A percentile compares a stretch with the other conserved stretches of the same genome.
phyloP scores from a whole-genome alignment of 768 basidiomycete species.

The Gymnopilus dilepis region DNA sequence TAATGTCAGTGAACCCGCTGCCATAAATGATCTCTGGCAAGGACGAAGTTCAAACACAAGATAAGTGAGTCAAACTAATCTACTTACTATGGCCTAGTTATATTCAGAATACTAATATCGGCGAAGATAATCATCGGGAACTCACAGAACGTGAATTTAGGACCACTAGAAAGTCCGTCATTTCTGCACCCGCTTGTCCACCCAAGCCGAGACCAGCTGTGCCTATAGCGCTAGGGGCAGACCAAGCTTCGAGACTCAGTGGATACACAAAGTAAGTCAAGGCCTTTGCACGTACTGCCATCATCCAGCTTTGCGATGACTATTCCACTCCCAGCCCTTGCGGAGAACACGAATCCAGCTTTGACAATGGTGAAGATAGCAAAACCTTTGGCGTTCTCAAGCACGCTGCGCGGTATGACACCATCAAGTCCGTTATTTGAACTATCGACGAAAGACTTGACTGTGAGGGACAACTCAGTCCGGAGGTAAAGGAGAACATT shows the following conservation, averaged over 20 bases:
- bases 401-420: conserved; percentile 54
- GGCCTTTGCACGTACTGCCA: conserved; percentile 62
- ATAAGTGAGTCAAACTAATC: neutral
- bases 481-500: conserved; percentile 7
- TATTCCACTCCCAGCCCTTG: conserved; percentile 83
- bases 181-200: conserved; percentile 80
- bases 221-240: conserved; percentile 93
- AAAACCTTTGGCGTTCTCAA: conserved; percentile 69
- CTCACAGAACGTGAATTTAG: conserved; percentile 81
- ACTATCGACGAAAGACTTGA: conserved; percentile 83
- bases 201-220: conserved; percentile 91
- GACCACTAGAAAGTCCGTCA: conserved; percentile 91
- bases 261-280: conserved; percentile 9
- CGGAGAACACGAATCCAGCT: conserved; percentile 74
- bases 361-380: conserved; percentile 93
- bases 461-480: conserved; percentile 41
- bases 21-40: conserved; percentile 84
- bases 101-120: neutral
- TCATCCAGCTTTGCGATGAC: conserved; percentile 86
- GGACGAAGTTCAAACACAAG: neutral
- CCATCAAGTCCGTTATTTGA: conserved; percentile 87
- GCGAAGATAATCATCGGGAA: conserved; percentile 12
- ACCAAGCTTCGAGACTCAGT: conserved; percentile 69
- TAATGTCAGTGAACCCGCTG: conserved; percentile 87
- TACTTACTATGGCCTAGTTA: conserved; percentile 66